Conservation (phyloP, 768 basidiomycete genomes). For the Pholiota microspora region DNA sequence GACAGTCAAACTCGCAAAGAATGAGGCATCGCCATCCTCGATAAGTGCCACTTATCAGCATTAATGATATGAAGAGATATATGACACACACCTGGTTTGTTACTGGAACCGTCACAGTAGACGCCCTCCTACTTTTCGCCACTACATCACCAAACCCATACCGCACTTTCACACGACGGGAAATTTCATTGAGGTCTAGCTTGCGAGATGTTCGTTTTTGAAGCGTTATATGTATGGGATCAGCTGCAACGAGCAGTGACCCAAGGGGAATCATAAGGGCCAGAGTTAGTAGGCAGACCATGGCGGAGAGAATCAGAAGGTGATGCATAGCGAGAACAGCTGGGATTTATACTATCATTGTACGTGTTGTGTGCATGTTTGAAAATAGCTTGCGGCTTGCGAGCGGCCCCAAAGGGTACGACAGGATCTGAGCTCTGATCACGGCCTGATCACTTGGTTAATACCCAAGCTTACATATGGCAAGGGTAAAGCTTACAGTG, state of each 20-base stretch:
- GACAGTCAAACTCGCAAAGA: conserved; percentile 51
- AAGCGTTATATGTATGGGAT: conserved; percentile 48
- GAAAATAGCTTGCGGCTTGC: no score
- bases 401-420: no score
- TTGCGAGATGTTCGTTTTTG: conserved; percentile 30
- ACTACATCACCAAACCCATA: conserved; percentile 32
- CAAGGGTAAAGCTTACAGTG: no score
- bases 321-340: background rate
- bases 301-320: conserved; percentile 1
- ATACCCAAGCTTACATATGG: no score
- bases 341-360: no score
- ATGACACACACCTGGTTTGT: conserved; percentile 47
- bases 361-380: no score
- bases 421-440: no score
- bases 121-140: conserved; percentile 30
- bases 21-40: conserved; percentile 55
- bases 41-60: background rate
- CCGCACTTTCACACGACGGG: conserved; percentile 42
- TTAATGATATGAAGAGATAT: background rate
- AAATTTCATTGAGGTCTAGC: conserved; percentile 33
- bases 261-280: conserved; percentile 26
- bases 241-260: conserved; percentile 27
- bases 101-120: conserved; percentile 34
- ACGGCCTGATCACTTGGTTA: no score
- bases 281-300: conserved; percentile 20